Percentiles rank a stretch among this genome's conserved stretches.
These are phyloP conservation scores for Cercospora sojina DNA, from an alignment of 2,329 filamentous ascomycete genomes.

Conservation along the genomic window DNA sequence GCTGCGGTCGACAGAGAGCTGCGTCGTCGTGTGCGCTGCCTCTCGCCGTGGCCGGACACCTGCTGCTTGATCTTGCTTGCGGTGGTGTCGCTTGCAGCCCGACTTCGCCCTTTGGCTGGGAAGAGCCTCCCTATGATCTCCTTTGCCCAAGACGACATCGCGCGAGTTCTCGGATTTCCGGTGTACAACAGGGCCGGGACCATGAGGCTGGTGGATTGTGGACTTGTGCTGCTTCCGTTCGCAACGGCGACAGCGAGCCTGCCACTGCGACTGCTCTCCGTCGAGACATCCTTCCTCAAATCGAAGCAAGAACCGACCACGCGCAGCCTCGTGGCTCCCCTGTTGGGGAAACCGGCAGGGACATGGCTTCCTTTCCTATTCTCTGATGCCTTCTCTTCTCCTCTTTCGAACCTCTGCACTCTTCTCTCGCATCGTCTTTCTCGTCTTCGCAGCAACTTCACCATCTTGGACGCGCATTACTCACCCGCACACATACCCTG, in stretches of 20 bases:
- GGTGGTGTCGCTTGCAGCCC: conserved; percentile 6
- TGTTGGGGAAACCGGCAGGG: not conserved
- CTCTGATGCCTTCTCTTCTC: not conserved
- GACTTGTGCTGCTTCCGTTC: not conserved
- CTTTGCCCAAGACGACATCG: conserved; percentile 8
- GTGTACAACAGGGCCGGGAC: not conserved
- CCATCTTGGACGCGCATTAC: conserved; percentile 7
- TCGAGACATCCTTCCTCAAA: not conserved
- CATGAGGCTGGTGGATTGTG: not conserved
- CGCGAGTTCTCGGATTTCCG: not conserved
- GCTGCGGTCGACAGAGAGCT: conserved; percentile 3
- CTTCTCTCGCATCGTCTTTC: not conserved
- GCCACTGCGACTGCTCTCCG: not conserved
- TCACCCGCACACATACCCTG: conserved; percentile 8
- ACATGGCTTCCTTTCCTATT: not conserved
- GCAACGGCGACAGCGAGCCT: not conserved
- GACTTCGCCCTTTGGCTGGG: not conserved
- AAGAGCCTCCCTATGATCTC: conserved; percentile 6
- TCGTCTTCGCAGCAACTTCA: conserved; percentile 10
- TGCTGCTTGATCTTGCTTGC: not conserved
- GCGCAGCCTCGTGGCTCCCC: not conserved
- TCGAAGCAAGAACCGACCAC: not conserved
- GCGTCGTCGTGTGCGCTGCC: not conserved
- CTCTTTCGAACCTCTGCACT: not conserved
- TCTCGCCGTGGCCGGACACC: not conserved